phyloP scores from a whole-genome alignment of 176 grass and related monocot species.

The Tillandsia fasciculata region DNA sequence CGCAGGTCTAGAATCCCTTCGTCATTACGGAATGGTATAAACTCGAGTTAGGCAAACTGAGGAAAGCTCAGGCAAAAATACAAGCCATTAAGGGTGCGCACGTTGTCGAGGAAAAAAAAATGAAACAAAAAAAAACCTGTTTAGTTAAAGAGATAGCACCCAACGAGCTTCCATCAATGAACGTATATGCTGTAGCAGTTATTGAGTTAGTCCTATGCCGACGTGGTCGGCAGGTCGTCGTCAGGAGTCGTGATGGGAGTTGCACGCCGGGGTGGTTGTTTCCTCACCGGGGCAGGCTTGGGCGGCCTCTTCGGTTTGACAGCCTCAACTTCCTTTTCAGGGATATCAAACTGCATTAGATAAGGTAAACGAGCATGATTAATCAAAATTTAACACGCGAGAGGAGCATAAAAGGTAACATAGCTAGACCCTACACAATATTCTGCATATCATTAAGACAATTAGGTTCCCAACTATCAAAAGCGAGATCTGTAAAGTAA shows the following conservation, averaged over 20 bases:
- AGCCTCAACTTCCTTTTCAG: slow-evolving; percentile 39
- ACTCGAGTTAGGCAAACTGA: too few species aligned
- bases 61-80: too few species aligned
- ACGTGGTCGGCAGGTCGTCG: slow-evolving; percentile 61
- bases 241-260: slow-evolving; percentile 11
- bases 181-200: too few species aligned
- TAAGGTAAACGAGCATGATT: not conserved
- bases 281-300: slow-evolving; percentile 35
- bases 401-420: not conserved
- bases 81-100: not conserved
- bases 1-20: too few species aligned
- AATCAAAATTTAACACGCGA: not conserved
- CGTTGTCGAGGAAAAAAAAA: not conserved
- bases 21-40: too few species aligned
- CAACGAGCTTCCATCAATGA: too few species aligned
- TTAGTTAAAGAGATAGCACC: slow-evolving; percentile 41
- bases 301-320: slow-evolving; percentile 53
- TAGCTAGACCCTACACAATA: not conserved
- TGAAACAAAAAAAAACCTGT: slow-evolving; percentile 4
- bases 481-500: too few species aligned
- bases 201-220: slow-evolving; percentile 22
- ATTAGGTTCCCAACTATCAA: too few species aligned
- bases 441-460: not conserved
- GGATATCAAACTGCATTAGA: slow-evolving; percentile 48
- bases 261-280: not conserved